Conservation (phyloP, 768 basidiomycete species). For the Hirschioporus abietinus region DNA sequence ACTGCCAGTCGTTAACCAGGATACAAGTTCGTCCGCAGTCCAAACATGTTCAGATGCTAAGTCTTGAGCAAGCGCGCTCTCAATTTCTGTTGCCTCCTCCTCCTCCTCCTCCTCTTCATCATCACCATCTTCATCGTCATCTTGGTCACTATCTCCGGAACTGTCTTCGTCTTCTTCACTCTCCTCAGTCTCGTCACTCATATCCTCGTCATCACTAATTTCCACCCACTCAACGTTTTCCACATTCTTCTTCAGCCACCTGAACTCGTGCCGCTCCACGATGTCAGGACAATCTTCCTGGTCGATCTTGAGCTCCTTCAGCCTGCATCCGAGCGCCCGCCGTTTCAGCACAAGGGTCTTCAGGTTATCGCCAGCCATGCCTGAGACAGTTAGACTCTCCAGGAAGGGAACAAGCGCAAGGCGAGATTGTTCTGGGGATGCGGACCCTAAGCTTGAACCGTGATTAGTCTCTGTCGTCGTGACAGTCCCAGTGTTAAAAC, state of each 20-base stretch:
- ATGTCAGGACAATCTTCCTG: slow-evolving; percentile 33
- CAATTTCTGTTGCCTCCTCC: slow-evolving; percentile 14
- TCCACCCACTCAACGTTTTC: slow-evolving; percentile 53
- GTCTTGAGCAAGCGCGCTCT: slow-evolving; percentile 8
- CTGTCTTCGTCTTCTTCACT: slow-evolving; percentile 14
- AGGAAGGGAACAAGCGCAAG: slow-evolving; percentile 28
- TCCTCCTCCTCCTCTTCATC: slow-evolving; percentile 13
- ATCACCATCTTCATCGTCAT: slow-evolving; percentile 17
- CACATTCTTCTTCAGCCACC: slow-evolving; percentile 48
- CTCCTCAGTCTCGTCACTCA: slow-evolving; percentile 21
- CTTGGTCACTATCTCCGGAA: slow-evolving; percentile 3
- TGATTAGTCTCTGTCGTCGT: slow-evolving; percentile 14
- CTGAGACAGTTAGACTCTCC: slow-evolving; percentile 40
- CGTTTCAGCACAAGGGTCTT: slow-evolving; percentile 40
- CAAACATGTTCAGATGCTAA: background rate
- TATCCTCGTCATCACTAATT: slow-evolving; percentile 24
- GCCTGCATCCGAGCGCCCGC: slow-evolving; percentile 35
- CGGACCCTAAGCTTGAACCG: slow-evolving; percentile 14
- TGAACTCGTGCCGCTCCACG: slow-evolving; percentile 29
- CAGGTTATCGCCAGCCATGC: slow-evolving; percentile 36
- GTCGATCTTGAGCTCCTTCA: slow-evolving; percentile 43
- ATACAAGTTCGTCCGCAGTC: background rate
- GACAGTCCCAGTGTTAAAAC: slow-evolving; percentile 18
- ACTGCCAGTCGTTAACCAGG: background rate
- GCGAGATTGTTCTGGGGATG: background rate